A percentile compares a stretch with the other conserved stretches of the same genome.
These are phyloP conservation scores for Rhypophila decipiens DNA, from an alignment of 495 filamentous ascomycete species.

Conservation along the genomic window DNA sequence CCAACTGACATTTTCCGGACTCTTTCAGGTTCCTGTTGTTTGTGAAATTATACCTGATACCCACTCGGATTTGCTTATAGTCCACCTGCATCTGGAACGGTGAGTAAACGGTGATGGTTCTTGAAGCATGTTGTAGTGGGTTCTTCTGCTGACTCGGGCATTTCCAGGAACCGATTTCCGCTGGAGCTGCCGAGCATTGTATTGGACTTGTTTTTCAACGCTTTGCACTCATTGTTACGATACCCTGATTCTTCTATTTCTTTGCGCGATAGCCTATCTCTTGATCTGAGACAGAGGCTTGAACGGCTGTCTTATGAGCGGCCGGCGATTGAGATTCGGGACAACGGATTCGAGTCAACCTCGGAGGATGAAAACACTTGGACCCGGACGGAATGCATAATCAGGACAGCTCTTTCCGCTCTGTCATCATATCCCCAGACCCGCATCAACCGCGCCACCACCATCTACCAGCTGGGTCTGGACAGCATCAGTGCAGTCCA, in stretches of 20 bases:
- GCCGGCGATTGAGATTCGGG: too few relatives aligned
- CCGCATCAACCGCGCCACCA: conserved; percentile 52
- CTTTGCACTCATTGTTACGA: conserved; percentile 21
- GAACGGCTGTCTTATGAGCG: not conserved
- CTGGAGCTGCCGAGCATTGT: not conserved
- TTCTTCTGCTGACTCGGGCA: not conserved
- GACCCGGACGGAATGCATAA: too few relatives aligned
- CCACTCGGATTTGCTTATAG: conserved; percentile 9
- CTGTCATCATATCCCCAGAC: conserved; percentile 46
- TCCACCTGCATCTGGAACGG: conserved; percentile 22
- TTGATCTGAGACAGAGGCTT: conserved; percentile 2
- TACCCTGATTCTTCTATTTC: conserved; percentile 27
- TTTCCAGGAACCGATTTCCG: not conserved
- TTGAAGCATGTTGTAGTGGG: not conserved
- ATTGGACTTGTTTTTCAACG: not conserved
- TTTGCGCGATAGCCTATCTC: not conserved
- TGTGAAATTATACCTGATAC: conserved; percentile 55
- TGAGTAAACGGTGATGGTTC: conserved; percentile 1
- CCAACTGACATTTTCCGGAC: not conserved
- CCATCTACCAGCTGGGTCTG: conserved; percentile 77
- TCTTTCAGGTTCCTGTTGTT: conserved; percentile 53
- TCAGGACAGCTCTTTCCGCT: conserved; percentile 50
- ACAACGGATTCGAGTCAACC: too few relatives aligned
- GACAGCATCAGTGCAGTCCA: conserved; percentile 87
- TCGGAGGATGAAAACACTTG: too few relatives aligned